phyloP scores from a whole-genome alignment of 2,329 filamentous ascomycete species.

The Clarireedia monteithiana region DNA sequence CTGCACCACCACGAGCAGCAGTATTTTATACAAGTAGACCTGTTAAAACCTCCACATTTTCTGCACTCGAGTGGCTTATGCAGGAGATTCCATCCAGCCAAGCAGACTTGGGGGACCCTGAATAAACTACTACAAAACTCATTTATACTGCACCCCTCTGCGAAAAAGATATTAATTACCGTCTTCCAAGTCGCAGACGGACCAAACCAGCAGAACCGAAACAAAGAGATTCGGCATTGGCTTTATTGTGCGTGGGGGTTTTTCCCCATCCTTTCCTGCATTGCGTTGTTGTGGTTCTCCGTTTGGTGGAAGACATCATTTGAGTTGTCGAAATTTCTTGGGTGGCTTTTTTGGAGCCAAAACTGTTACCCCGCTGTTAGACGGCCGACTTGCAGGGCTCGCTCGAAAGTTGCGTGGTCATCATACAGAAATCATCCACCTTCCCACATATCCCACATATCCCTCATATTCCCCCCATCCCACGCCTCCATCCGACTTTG shows the following conservation, averaged over 20 bases:
- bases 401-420: background rate
- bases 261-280: too few relatives aligned
- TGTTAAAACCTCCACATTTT: background rate
- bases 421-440: background rate
- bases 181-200: background rate
- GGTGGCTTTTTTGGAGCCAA: background rate
- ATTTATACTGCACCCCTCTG: background rate
- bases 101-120: background rate
- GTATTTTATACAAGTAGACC: background rate
- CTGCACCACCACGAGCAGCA: too few relatives aligned
- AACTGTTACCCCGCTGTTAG: constrained; percentile 5
- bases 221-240: constrained; percentile 11
- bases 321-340: background rate
- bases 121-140: background rate
- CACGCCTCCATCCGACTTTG: background rate
- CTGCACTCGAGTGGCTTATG: constrained; percentile 5
- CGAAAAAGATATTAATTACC: constrained; percentile 4
- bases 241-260: constrained; percentile 4
- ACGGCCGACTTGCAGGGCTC: background rate
- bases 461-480: background rate
- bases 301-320: constrained; percentile 2
- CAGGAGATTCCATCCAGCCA: constrained; percentile 8
- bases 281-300: background rate
- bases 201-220: constrained; percentile 20
- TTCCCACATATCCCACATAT: background rate